These are phyloP conservation scores for Aspergillus sp. DNA, from an alignment of 2,329 filamentous ascomycete species.

Conservation along the genomic window DNA sequence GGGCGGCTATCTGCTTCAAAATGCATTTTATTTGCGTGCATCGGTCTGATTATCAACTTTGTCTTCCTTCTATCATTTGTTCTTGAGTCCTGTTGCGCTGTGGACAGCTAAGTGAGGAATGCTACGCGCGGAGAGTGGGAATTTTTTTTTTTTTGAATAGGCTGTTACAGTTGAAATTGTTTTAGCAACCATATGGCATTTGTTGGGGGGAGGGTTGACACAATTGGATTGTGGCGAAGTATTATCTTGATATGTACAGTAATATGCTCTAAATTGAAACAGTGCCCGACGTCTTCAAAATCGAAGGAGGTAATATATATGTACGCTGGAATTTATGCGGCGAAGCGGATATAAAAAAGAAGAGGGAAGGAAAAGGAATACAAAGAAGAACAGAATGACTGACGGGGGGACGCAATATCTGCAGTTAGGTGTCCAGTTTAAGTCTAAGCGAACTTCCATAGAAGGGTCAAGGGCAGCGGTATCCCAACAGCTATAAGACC, in stretches of 20 bases:
- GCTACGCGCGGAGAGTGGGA: not conserved
- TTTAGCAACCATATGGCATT: not conserved
- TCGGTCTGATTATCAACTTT: slow-evolving; percentile 10
- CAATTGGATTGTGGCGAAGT: not conserved
- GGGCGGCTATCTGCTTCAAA: slow-evolving; percentile 28
- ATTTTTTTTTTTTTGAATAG: not conserved
- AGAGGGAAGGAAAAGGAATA: not conserved
- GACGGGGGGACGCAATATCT: not conserved
- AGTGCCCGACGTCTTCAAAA: not conserved
- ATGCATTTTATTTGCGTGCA: slow-evolving; percentile 12
- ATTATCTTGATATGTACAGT: slow-evolving; percentile 8
- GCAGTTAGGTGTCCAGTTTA: not conserved
- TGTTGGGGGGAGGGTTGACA: not conserved
- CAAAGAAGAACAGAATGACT: not conserved
- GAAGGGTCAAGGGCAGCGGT: not conserved
- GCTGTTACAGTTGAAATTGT: not conserved
- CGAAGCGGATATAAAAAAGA: not conserved
- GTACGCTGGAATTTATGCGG: not conserved
- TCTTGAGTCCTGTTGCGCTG: not conserved
- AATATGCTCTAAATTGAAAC: not conserved
- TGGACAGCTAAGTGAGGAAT: not conserved
- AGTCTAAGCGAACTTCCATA: not conserved
- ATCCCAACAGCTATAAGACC: not conserved
- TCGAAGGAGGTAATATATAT: not conserved
- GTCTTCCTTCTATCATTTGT: slow-evolving; percentile 5